Evolutionary conservation across 805 yeast species (phyloP).

Genomic region (Kodamaea hsintzibuensis): DNA sequence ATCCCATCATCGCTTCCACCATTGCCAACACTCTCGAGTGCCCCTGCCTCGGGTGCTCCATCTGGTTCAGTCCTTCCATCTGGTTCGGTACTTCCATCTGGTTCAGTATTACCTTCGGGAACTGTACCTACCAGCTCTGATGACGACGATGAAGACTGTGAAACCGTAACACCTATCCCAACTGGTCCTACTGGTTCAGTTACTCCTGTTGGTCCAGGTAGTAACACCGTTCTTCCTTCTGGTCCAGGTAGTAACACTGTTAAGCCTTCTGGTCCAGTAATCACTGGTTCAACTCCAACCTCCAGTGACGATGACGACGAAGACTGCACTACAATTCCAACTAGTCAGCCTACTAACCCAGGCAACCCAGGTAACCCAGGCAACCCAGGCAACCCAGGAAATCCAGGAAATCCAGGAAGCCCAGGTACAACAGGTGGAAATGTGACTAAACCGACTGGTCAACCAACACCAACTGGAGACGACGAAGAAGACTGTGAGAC

Average conservation of each 20-base stretch:
- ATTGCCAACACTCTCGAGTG: not conserved
- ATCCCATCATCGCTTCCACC: not conserved
- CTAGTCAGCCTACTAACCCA: not conserved
- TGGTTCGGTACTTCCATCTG: no score
- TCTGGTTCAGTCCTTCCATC: not conserved
- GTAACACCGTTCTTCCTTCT: not conserved
- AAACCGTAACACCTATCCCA: slow-evolving; percentile 4
- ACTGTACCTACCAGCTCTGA: not conserved
- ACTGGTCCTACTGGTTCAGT: slow-evolving; percentile 4
- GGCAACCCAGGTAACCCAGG: not conserved
- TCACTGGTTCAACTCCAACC: no score
- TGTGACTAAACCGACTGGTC: not conserved
- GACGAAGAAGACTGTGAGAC: slow-evolving; percentile 9
- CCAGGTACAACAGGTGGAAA: no score
- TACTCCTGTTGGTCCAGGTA: not conserved
- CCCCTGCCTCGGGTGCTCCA: not conserved
- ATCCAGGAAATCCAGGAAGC: not conserved
- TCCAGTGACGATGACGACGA: slow-evolving; percentile 7
- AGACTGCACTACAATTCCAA: slow-evolving; percentile 4
- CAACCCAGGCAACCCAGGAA: not conserved
- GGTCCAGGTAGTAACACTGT: not conserved
- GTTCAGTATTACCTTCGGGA: not conserved
- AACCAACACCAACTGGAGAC: slow-evolving; percentile 11
- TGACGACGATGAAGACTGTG: slow-evolving; percentile 6
- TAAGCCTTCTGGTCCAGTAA: not conserved